phyloP scores from a whole-genome alignment of 257 asterid species.

The Echium plantagineum region DNA sequence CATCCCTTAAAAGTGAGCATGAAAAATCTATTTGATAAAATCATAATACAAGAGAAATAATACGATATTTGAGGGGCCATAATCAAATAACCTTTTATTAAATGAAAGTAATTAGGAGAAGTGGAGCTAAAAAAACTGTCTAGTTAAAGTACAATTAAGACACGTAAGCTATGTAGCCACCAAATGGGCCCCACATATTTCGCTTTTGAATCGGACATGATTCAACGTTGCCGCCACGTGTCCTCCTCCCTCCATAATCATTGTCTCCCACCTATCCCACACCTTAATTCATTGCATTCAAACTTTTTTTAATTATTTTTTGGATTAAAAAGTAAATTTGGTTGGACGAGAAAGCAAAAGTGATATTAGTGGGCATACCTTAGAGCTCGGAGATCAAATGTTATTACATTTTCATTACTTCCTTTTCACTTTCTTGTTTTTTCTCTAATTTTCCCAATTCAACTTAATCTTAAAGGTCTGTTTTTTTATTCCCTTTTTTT shows the following conservation, averaged over 20 bases:
- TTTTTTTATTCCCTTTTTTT: no score
- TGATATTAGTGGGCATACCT: conserved; percentile 1
- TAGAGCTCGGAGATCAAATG: conserved; percentile 4
- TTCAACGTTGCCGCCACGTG: conserved; percentile 4
- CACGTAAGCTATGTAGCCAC: background rate
- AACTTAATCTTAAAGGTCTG: no score
- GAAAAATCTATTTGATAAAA: no score
- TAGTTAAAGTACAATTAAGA: background rate
- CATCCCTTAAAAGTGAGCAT: no score
- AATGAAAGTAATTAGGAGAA: no score
- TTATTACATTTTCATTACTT: background rate
- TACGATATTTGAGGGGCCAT: no score
- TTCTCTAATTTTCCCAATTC: no score
- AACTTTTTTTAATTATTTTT: background rate
- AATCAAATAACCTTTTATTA: no score
- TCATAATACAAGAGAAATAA: no score
- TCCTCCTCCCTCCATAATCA: conserved; percentile 7
- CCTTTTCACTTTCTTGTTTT: no score
- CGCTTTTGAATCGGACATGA: conserved; percentile 13
- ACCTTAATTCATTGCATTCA: background rate
- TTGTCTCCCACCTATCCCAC: background rate
- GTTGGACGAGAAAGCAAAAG: background rate
- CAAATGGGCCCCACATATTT: background rate
- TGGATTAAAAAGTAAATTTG: background rate
- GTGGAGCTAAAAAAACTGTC: no score